Percentiles rank a stretch among this genome's conserved stretches.
Conservation (phyloP, 2,329 filamentous ascomycete genomes). For the Periglandula ipomoeae region DNA sequence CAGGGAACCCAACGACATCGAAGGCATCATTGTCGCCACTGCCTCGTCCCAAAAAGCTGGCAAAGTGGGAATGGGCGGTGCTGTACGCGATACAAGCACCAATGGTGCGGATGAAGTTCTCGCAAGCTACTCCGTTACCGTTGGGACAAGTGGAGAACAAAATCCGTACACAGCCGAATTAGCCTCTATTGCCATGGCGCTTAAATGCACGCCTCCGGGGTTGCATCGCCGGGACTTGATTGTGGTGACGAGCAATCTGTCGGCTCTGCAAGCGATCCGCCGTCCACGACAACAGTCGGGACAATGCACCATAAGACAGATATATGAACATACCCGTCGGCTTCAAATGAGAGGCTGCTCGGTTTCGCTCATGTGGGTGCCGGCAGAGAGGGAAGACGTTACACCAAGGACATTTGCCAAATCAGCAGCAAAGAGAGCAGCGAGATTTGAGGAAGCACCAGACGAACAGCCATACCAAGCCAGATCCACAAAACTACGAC, state of each 20-base stretch:
- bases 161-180: slow-evolving; percentile 12
- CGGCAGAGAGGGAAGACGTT: too few species aligned
- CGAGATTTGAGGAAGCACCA: too few species aligned
- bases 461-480: too few species aligned
- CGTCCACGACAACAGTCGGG: slow-evolving; percentile 11
- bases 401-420: too few species aligned
- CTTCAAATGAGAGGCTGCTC: too few species aligned
- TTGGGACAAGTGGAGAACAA: slow-evolving; percentile 10
- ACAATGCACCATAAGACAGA: slow-evolving; percentile 7
- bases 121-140: slow-evolving; percentile 9
- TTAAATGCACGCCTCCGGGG: slow-evolving; percentile 8
- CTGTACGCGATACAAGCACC: background rate
- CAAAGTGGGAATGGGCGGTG: slow-evolving; percentile 1
- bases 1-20: too few species aligned
- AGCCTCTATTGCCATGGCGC: slow-evolving; percentile 8
- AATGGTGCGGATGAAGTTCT: slow-evolving; percentile 1
- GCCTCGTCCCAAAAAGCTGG: slow-evolving; percentile 5
- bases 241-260: slow-evolving; percentile 9
- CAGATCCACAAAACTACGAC: too few species aligned
- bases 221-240: slow-evolving; percentile 5
- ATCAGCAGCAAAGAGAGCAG: too few species aligned
- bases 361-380: too few species aligned
- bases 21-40: slow-evolving; percentile 7
- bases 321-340: slow-evolving; percentile 2
- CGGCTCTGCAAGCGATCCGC: slow-evolving; percentile 7